phyloP scores from a whole-genome alignment of 2,329 filamentous ascomycete genomes.

The Dactylellina cionopaga region DNA sequence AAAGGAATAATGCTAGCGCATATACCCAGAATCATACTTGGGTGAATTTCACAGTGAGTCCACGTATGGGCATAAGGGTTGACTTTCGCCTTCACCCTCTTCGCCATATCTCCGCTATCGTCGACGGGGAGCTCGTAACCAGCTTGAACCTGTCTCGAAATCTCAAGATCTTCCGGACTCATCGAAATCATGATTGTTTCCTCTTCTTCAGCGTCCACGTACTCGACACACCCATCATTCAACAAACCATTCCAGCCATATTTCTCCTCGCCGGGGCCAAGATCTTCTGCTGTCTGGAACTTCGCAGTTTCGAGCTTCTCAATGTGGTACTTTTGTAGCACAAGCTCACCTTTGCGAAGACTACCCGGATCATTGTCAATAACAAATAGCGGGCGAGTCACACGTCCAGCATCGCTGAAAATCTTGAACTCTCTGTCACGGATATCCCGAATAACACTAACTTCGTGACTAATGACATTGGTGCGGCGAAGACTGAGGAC shows the following conservation, averaged over 20 bases:
- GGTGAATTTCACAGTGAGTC: constrained; percentile 99
- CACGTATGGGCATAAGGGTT: constrained; percentile 84
- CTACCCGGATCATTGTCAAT: constrained; percentile 85
- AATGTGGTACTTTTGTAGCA: constrained; percentile 86
- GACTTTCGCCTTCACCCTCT: constrained; percentile 85
- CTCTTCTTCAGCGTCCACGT: constrained; percentile 96
- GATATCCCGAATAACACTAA: constrained; percentile 94
- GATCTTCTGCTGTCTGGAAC: constrained; percentile 64
- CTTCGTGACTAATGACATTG: constrained; percentile 86
- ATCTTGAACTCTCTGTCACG: constrained; percentile 98
- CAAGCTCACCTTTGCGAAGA: constrained; percentile 77
- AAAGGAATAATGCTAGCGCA: constrained; percentile 99
- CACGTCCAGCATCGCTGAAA: constrained; percentile 94
- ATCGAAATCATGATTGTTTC: constrained; percentile 99
- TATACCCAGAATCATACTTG: constrained; percentile 97
- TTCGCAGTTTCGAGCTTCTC: constrained; percentile 75
- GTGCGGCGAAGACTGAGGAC: constrained; percentile 81
- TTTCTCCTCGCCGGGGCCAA: constrained; percentile 61
- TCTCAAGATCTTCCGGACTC: constrained; percentile 93
- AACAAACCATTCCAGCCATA: constrained; percentile 92
- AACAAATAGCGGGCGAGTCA: constrained; percentile 92
- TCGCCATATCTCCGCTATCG: constrained; percentile 77
- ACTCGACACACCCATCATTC: constrained; percentile 86
- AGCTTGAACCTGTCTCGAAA: constrained; percentile 75
- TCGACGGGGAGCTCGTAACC: constrained; percentile 71